phyloP scores from a whole-genome alignment of 2,329 filamentous ascomycete species.

The Helminthosporium solani region DNA sequence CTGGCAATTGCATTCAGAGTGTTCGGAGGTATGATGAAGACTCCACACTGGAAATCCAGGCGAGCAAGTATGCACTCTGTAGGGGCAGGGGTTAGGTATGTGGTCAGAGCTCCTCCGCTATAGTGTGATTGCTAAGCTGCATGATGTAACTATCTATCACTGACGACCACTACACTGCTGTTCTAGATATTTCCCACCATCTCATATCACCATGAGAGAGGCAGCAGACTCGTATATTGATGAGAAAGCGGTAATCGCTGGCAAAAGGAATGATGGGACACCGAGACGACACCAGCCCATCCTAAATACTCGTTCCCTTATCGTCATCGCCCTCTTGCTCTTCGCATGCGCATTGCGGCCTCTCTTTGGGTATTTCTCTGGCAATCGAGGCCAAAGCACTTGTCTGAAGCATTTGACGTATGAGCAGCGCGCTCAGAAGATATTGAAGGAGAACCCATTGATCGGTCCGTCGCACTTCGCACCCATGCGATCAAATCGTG shows the following conservation, averaged over 20 bases:
- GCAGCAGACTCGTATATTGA: background rate
- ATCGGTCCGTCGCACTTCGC: slow-evolving; percentile 38
- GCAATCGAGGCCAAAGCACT: background rate
- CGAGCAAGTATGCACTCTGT: too few species aligned
- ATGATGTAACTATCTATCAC: too few species aligned
- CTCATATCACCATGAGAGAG: slow-evolving; percentile 16
- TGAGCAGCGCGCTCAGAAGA: slow-evolving; percentile 36
- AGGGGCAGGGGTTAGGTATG: too few species aligned
- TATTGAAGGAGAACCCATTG: slow-evolving; percentile 42
- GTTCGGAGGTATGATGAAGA: too few species aligned
- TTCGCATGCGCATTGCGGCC: background rate
- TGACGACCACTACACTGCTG: too few species aligned
- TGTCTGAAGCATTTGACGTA: slow-evolving; percentile 15
- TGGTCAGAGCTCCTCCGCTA: too few species aligned
- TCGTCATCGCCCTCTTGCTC: slow-evolving; percentile 8
- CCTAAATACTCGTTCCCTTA: slow-evolving; percentile 7
- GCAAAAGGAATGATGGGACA: background rate
- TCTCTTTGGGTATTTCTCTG: background rate
- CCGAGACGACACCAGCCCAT: slow-evolving; percentile 2
- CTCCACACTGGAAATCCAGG: too few species aligned
- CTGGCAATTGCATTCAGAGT: too few species aligned
- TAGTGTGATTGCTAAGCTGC: too few species aligned
- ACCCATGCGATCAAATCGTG: background rate
- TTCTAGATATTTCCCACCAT: too few species aligned
- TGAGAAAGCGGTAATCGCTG: slow-evolving; percentile 2